These are phyloP conservation scores for Termitomyces sp. DNA, from an alignment of 768 basidiomycete genomes.

Conservation along the genomic window DNA sequence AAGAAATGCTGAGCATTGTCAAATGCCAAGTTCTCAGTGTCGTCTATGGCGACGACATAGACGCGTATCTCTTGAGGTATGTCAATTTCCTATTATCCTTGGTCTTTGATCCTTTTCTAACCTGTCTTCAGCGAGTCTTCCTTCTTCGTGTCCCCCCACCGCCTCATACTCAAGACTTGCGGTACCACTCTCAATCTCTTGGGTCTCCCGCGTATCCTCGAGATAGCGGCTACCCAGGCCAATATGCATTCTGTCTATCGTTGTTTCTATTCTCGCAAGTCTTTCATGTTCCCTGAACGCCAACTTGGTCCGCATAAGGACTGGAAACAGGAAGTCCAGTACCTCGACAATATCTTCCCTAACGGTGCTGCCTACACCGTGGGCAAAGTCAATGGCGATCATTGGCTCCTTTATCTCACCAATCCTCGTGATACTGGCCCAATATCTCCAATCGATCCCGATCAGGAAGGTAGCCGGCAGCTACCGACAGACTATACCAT, in stretches of 20 bases:
- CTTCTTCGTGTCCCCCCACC: constrained; percentile 90
- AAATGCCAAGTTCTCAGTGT: constrained; percentile 94
- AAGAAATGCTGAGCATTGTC: constrained; percentile 95
- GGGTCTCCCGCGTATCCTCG: constrained; percentile 90
- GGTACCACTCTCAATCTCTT: constrained; percentile 97
- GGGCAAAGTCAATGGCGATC: constrained; percentile 96
- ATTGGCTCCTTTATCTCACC: constrained; percentile 96
- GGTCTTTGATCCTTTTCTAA: constrained; percentile 11
- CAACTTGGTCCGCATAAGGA: constrained; percentile 89
- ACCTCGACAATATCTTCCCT: constrained; percentile 83
- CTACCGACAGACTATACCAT: constrained; percentile 79
- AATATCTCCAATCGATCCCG: constrained; percentile 5
- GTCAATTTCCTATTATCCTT: constrained; percentile 16
- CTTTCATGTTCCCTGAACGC: constrained; percentile 98
- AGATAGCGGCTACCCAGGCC: constrained; percentile 75
- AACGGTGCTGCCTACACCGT: constrained; percentile 93
- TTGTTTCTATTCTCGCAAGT: constrained; percentile 97
- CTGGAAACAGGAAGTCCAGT: constrained; percentile 92
- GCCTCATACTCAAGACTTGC: constrained; percentile 97
- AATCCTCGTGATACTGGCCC: constrained; percentile 33
- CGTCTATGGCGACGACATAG: constrained; percentile 82
- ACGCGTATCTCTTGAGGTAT: constrained; percentile 95
- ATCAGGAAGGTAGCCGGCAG: constrained; percentile 12
- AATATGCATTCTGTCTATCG: constrained; percentile 70
- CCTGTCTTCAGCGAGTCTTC: constrained; percentile 82